phyloP scores from a whole-genome alignment of 305 asterid genomes.

The Fraxinus platypoda region DNA sequence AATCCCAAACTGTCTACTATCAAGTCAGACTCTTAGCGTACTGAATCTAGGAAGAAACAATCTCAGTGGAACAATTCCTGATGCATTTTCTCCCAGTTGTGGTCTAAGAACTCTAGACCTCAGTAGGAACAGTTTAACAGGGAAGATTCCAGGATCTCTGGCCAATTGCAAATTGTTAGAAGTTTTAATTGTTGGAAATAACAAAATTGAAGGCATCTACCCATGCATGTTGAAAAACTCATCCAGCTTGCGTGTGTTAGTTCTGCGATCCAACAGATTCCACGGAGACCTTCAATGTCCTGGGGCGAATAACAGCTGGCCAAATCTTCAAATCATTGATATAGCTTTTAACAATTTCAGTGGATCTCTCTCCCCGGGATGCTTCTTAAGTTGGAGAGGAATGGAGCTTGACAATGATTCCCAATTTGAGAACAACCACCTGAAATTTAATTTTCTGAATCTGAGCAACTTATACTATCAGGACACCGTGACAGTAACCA shows the following conservation, averaged over 20 bases:
- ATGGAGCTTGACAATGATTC: slow-evolving; percentile 24
- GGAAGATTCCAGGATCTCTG: slow-evolving; percentile 33
- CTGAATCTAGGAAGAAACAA: slow-evolving; percentile 38
- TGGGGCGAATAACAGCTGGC: background rate
- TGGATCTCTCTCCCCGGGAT: slow-evolving; percentile 4
- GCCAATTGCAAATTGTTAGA: slow-evolving; percentile 31
- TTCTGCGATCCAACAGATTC: background rate
- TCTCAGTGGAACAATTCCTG: slow-evolving; percentile 30
- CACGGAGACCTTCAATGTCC: background rate
- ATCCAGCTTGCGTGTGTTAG: background rate
- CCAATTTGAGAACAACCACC: background rate
- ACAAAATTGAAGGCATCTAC: slow-evolving; percentile 27
- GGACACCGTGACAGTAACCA: slow-evolving; percentile 19
- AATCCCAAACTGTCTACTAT: slow-evolving; percentile 32
- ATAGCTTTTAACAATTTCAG: slow-evolving; percentile 27
- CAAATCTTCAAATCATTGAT: slow-evolving; percentile 10
- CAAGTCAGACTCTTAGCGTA: slow-evolving; percentile 17
- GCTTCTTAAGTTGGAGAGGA: slow-evolving; percentile 23
- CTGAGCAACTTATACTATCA: slow-evolving; percentile 20
- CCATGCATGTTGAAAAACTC: slow-evolving; percentile 21
- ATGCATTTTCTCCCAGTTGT: slow-evolving; percentile 21
- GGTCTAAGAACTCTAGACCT: slow-evolving; percentile 34
- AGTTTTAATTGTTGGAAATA: slow-evolving; percentile 37
- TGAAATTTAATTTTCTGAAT: background rate
- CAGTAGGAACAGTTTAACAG: slow-evolving; percentile 33